Evolutionary conservation across 495 filamentous ascomycete genomes (phyloP), one percentile per base, ranked within the genome.

Genomic region (Glonium stellatum): DNA sequence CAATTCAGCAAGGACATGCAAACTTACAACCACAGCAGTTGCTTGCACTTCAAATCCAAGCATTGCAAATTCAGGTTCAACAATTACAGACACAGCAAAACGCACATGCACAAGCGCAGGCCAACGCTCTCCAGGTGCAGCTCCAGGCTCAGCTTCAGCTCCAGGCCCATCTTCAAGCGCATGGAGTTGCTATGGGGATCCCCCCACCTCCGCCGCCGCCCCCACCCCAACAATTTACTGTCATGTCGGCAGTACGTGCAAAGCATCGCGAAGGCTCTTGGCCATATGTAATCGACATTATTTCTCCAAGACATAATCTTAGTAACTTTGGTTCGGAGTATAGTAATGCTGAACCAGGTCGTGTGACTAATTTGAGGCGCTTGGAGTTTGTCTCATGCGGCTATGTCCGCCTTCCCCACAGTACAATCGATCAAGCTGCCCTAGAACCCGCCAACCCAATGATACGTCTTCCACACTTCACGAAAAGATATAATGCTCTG

Each of bases 331-430:
- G 36, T 9, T 60, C 54, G 15, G 22, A 21, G 6, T 41, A 51
- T 35, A 59, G 58, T 5, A 34, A 49, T 12, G 62, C 66, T 11
- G 62, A 60, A 25, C 4, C 51, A 1, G 59, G 54, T n/a, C 62
- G 58, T 39, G 47, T 4, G 15, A 62, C 58, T 6, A 55, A 34
- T n/a, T 59, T 68, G 22, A 18, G 46, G 5, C 21, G 25, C 6
- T 55, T 75, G 42, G 44, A 57, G 5, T 65, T 75, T 52, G 54
- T 57, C 5, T 71, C 68, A 4, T 73, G 71, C 58, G 72, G 72
- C 64, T 75, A 75, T 59, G 68, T 57, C 11, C 42, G 49, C 13
- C 63, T 74, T 23, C 50, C 54, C 4, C 27, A 57, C 39, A 18
- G 55, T 1, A 21, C 34, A 42, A 70, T 69, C 54, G 66, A 70